Conservation (phyloP, 176 grass and related monocot genomes). For the Chloris gayana region DNA sequence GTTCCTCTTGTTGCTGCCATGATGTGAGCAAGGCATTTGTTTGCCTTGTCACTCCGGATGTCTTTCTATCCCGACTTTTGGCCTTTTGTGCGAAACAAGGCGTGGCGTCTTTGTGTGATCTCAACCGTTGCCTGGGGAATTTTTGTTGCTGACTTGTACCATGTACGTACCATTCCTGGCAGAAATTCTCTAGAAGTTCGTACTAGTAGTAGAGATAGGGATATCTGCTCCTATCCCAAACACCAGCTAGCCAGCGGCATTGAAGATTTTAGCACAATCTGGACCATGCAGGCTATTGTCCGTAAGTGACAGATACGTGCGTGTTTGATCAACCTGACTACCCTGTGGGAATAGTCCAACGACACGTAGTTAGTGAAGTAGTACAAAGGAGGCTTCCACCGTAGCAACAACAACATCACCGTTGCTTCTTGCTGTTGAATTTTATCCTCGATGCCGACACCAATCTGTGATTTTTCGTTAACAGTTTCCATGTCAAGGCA, state of each 20-base stretch:
- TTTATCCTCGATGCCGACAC: constrained; percentile 17
- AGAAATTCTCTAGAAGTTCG: constrained; percentile 23
- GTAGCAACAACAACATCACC: neutral
- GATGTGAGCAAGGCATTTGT: constrained; percentile 22
- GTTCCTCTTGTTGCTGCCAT: constrained; percentile 7
- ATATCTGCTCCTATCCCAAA: neutral
- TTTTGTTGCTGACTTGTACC: constrained; percentile 20
- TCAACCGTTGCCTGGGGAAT: neutral
- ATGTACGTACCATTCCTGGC: too few species aligned
- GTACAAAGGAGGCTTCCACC: neutral
- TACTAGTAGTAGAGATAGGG: neutral
- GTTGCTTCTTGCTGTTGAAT: constrained; percentile 23
- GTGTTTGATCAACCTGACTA: neutral
- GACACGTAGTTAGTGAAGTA: neutral
- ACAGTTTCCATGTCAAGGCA: neutral
- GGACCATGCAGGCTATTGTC: constrained; percentile 14
- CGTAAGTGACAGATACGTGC: constrained; percentile 20
- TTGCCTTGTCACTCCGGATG: constrained; percentile 31
- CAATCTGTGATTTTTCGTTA: neutral
- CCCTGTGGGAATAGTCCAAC: constrained; percentile 13
- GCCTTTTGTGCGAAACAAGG: neutral
- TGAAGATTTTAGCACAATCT: neutral
- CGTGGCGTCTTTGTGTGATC: constrained; percentile 1
- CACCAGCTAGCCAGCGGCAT: too few species aligned
- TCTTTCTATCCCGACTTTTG: constrained; percentile 3